Percentiles rank a stretch among this genome's conserved stretches.
Conservation (phyloP, 331 rosid genomes). For the Acacia concinna region DNA sequence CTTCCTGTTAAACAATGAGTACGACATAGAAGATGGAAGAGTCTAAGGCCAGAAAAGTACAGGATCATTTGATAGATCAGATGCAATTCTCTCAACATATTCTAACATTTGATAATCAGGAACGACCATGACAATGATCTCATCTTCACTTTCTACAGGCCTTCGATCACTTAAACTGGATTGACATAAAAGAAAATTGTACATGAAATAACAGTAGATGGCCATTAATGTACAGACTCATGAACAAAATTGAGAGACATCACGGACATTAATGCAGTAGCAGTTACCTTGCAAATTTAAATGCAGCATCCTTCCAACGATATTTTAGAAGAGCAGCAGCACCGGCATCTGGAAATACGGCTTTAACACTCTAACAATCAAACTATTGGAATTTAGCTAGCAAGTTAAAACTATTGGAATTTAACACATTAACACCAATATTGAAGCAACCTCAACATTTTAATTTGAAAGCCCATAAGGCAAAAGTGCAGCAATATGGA, state of each 20-base stretch:
- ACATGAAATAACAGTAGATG: conserved; percentile 11
- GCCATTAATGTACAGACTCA: neutral
- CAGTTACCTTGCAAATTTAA: conserved; percentile 82
- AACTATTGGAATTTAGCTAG: conserved; percentile 42
- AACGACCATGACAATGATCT: conserved; percentile 91
- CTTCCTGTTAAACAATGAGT: conserved; percentile 21
- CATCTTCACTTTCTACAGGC: conserved; percentile 77
- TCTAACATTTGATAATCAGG: conserved; percentile 96
- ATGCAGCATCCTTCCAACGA: conserved; percentile 77
- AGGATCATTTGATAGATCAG: conserved; percentile 81
- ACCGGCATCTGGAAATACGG: conserved; percentile 97
- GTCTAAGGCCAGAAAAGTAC: conserved; percentile 40
- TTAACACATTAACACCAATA: conserved; percentile 5
- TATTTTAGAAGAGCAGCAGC: conserved; percentile 91
- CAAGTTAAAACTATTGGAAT: conserved; percentile 12
- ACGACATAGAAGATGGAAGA: conserved; percentile 24
- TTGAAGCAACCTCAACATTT: neutral
- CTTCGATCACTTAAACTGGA: conserved; percentile 90
- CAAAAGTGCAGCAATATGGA: neutral
- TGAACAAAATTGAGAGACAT: conserved; percentile 1
- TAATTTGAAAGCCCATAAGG: conserved; percentile 24
- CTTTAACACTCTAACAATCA: conserved; percentile 75
- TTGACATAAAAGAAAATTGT: conserved; percentile 19
- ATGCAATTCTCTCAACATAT: conserved; percentile 84
- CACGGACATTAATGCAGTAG: conserved; percentile 4